phyloP scores from a whole-genome alignment of 73 alveolate genomes.

The Tetrahymena elliotti region DNA sequence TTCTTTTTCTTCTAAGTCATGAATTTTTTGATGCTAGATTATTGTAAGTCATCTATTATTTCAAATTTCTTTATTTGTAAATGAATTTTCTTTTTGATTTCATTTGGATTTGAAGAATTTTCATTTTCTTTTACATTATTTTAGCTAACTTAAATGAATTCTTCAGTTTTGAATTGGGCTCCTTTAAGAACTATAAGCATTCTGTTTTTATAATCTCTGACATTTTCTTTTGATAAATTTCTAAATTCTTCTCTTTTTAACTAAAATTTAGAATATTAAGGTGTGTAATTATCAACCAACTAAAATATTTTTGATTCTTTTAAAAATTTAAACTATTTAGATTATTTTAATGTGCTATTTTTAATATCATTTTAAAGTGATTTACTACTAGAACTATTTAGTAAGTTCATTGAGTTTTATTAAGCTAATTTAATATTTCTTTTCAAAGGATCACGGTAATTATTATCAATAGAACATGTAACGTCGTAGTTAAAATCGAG shows the following conservation, averaged over 20 bases:
- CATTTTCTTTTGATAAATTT: background rate
- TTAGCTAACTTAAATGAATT: background rate
- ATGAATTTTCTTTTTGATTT: background rate
- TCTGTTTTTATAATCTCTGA: background rate
- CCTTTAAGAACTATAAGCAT: background rate
- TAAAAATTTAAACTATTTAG: background rate
- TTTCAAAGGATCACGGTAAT: background rate
- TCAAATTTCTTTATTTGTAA: background rate
- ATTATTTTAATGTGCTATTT: background rate
- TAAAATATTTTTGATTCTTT: background rate
- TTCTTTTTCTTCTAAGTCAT: background rate
- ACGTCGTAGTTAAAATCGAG: background rate
- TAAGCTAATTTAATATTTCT: background rate
- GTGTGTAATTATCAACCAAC: background rate
- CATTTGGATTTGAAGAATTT: background rate
- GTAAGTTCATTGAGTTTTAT: background rate
- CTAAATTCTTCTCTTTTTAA: background rate
- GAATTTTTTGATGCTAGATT: background rate
- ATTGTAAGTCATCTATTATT: background rate
- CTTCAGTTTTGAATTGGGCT: background rate
- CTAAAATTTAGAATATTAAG: background rate
- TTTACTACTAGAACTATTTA: background rate
- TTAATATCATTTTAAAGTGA: too few species aligned
- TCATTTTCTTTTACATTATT: background rate
- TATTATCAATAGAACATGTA: background rate